These are phyloP conservation scores for Orbilia quercus DNA, from an alignment of 2,329 filamentous ascomycete genomes.

Conservation along the genomic window DNA sequence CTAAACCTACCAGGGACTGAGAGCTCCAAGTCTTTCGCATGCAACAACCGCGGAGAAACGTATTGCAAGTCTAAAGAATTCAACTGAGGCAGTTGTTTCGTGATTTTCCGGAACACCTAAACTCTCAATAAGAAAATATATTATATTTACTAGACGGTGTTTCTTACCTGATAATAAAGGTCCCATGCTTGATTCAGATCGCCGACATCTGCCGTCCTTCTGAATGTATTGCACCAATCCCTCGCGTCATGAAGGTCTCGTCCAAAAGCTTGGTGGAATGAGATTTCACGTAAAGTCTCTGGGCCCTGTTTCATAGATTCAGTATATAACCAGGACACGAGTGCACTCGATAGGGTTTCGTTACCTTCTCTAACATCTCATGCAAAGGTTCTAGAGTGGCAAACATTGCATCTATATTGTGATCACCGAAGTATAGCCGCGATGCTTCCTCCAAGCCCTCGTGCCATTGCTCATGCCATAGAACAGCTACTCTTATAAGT, in stretches of 20 bases:
- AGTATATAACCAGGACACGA: conserved; percentile 3
- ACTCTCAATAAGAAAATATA: neutral
- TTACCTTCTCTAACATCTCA: conserved; percentile 79
- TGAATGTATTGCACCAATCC: conserved; percentile 95
- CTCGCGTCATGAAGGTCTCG: conserved; percentile 93
- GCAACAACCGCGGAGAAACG: conserved; percentile 91
- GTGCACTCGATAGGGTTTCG: neutral
- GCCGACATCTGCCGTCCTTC: conserved; percentile 85
- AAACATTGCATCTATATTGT: conserved; percentile 98
- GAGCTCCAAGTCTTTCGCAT: conserved; percentile 84
- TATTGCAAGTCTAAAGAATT: conserved; percentile 94
- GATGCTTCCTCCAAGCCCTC: conserved; percentile 97
- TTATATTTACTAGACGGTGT: neutral
- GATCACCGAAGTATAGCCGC: conserved; percentile 94
- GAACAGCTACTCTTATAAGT: conserved; percentile 92
- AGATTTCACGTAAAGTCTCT: conserved; percentile 90
- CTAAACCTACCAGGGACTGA: conserved; percentile 88
- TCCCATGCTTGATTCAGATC: conserved; percentile 99
- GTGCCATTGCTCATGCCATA: conserved; percentile 99
- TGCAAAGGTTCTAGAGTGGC: conserved; percentile 88
- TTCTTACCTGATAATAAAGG: conserved; percentile 81
- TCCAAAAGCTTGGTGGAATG: conserved; percentile 96
- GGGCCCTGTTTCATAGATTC: conserved; percentile 70
- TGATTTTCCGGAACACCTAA: conserved; percentile 89
- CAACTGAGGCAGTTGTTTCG: conserved; percentile 89